phyloP scores from a whole-genome alignment of 352 stramenopile genomes.

The Blastocystis sp. region DNA sequence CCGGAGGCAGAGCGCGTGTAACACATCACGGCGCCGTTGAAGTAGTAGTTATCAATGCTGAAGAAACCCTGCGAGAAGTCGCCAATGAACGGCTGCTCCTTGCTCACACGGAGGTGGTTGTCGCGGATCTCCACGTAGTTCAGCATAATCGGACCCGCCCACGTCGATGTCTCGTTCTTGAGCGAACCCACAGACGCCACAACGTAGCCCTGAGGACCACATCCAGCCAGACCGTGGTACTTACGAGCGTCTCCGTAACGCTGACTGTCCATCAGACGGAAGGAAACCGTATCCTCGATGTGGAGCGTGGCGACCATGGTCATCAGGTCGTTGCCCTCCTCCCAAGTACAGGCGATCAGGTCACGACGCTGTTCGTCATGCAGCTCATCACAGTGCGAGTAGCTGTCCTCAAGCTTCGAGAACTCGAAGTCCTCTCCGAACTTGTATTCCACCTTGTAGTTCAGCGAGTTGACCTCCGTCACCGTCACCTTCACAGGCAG shows the following conservation, averaged over 20 bases:
- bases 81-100: not conserved
- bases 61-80: not conserved
- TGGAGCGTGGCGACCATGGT: not conserved
- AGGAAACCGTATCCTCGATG: not conserved
- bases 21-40: slow-evolving; percentile 28
- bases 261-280: not conserved
- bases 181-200: slow-evolving; percentile 14
- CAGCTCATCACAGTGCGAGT: not conserved
- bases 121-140: not conserved
- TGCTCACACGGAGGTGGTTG: not conserved
- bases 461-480: not conserved
- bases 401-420: not conserved
- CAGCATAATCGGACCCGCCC: not conserved
- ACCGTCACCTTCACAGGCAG: not conserved
- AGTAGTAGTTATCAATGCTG: slow-evolving; percentile 10
- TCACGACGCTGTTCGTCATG: not conserved
- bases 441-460: not conserved
- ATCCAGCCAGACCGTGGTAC: slow-evolving; percentile 34
- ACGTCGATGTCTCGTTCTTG: not conserved
- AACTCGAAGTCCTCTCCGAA: not conserved
- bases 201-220: slow-evolving; percentile 7
- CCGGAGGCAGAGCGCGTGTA: slow-evolving; percentile 13
- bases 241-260: not conserved
- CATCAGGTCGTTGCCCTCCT: not conserved
- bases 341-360: slow-evolving; percentile 10